phyloP scores from a whole-genome alignment of 2,329 filamentous ascomycete genomes.

The Cladosporium sphaerospermum region DNA sequence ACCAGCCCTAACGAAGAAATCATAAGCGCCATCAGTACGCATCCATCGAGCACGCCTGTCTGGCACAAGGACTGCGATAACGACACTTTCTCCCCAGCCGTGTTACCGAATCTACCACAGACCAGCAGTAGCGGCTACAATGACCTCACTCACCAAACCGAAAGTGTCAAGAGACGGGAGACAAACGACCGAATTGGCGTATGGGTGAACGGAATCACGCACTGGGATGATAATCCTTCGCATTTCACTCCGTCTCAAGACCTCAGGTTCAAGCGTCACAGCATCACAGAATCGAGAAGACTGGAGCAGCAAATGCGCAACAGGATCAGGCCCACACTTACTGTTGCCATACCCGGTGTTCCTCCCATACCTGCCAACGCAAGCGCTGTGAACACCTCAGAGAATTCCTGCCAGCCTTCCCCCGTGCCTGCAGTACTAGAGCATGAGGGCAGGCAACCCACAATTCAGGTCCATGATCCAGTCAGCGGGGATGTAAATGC shows the following conservation, averaged over 20 bases:
- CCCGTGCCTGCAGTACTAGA: too few species aligned
- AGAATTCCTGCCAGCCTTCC: too few species aligned
- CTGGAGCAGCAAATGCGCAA: neutral
- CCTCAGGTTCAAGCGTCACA: neutral
- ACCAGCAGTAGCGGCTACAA: neutral
- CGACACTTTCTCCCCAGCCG: conserved; percentile 8
- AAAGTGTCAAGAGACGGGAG: conserved; percentile 21
- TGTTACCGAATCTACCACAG: neutral
- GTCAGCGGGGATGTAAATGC: too few species aligned
- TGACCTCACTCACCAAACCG: conserved; percentile 1
- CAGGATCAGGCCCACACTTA: neutral
- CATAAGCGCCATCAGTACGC: conserved; percentile 20
- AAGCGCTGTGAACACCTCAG: too few species aligned
- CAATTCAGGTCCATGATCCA: too few species aligned
- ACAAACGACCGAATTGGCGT: conserved; percentile 34
- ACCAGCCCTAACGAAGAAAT: conserved; percentile 37
- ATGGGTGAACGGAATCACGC: conserved; percentile 40
- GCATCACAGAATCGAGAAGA: neutral
- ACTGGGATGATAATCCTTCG: conserved; percentile 31
- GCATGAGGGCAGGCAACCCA: too few species aligned
- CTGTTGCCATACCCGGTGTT: neutral
- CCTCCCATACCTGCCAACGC: too few species aligned
- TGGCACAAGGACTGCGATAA: conserved; percentile 5
- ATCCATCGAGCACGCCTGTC: conserved; percentile 3
- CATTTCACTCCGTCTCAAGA: neutral